Conservation (phyloP, 2,329 filamentous ascomycete genomes). For the Stachybotrys echinatus region DNA sequence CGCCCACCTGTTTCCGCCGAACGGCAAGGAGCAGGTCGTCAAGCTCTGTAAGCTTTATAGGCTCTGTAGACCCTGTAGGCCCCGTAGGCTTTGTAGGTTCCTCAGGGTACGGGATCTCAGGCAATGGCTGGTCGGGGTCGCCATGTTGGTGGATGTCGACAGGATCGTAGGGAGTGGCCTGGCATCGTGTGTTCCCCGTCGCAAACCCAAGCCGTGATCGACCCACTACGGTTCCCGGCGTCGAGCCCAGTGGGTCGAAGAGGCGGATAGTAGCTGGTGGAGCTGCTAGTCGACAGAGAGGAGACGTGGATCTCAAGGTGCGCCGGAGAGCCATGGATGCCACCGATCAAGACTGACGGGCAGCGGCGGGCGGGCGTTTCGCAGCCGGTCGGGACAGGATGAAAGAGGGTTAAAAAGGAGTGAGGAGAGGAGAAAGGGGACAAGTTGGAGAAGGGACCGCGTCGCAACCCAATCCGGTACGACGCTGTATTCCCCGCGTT, state of each 20-base stretch:
- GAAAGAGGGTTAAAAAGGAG: too few species aligned
- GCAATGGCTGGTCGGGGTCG: too few species aligned
- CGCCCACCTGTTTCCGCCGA: constrained; percentile 17
- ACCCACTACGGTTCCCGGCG: constrained; percentile 13
- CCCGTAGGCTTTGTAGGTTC: not conserved
- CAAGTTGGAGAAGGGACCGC: not conserved
- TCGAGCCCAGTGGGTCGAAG: constrained; percentile 12
- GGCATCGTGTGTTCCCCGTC: constrained; percentile 1
- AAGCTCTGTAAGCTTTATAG: too few species aligned
- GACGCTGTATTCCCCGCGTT: not conserved
- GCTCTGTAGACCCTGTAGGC: not conserved
- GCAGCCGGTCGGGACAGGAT: not conserved
- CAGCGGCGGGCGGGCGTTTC: not conserved
- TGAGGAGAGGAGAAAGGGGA: not conserved
- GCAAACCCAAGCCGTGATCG: constrained; percentile 18
- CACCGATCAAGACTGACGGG: not conserved
- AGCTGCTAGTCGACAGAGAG: constrained; percentile 11
- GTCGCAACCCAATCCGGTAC: not conserved
- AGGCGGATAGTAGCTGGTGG: constrained; percentile 12
- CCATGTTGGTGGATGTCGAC: not conserved
- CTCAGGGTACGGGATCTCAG: too few species aligned
- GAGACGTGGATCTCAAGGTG: constrained; percentile 14
- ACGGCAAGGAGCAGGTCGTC: constrained; percentile 23
- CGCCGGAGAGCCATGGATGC: constrained; percentile 23
- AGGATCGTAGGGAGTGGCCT: not conserved